phyloP scores from a whole-genome alignment of 306 rosid species.

The Sicyos edulis region DNA sequence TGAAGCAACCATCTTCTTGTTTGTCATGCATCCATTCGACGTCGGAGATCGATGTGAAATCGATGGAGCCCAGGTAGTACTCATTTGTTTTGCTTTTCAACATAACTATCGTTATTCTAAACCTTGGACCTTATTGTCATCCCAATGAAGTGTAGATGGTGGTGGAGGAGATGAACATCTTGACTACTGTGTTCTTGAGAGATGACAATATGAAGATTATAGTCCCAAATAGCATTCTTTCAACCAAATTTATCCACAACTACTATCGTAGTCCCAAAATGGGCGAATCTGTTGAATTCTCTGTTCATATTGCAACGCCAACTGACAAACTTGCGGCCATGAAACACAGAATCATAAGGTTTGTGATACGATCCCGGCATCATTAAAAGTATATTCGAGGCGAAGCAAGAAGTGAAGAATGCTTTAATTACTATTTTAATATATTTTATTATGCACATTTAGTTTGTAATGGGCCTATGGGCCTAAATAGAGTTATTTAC shows the following conservation, averaged over 20 bases:
- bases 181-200: conserved; percentile 79
- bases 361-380: too few species aligned
- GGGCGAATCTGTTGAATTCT: conserved; percentile 73
- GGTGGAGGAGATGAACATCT: conserved; percentile 96
- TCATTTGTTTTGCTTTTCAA: background rate
- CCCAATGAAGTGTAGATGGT: conserved; percentile 50
- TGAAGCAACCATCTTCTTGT: conserved; percentile 77
- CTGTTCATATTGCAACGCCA: conserved; percentile 65
- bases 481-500: too few species aligned
- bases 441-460: too few species aligned
- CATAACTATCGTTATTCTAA: conserved; percentile 14
- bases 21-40: conserved; percentile 87
- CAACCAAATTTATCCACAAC: conserved; percentile 61
- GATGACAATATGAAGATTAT: conserved; percentile 53
- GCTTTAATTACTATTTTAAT: too few species aligned
- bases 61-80: conserved; percentile 61
- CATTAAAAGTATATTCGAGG: too few species aligned
- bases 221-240: conserved; percentile 66
- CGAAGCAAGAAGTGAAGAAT: too few species aligned
- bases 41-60: conserved; percentile 97
- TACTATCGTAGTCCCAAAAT: conserved; percentile 92
- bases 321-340: conserved; percentile 51
- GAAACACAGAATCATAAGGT: conserved; percentile 63
- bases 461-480: too few species aligned
- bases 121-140: background rate